A percentile compares a stretch with the other conserved stretches of the same genome.
Conservation (phyloP, 805 yeast species). For the Wickerhamomyces canadensis region DNA sequence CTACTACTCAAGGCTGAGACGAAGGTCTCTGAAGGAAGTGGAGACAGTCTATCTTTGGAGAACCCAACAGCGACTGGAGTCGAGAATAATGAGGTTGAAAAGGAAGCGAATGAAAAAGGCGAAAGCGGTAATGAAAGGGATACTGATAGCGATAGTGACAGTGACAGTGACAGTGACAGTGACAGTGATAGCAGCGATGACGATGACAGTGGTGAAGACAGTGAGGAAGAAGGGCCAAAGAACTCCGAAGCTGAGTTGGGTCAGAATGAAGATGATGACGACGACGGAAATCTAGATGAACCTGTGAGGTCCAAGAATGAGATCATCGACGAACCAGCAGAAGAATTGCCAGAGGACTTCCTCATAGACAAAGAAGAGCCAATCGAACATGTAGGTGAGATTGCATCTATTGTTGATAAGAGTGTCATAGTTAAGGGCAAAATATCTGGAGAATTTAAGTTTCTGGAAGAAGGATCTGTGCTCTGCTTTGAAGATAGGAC, state of each 20-base stretch:
- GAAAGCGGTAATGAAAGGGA: too few species aligned
- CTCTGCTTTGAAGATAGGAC: slow-evolving; percentile 70
- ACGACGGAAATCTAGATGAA: slow-evolving; percentile 18
- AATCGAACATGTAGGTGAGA: slow-evolving; percentile 65
- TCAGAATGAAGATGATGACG: slow-evolving; percentile 7
- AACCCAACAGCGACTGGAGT: too few species aligned
- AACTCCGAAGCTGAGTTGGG: too few species aligned
- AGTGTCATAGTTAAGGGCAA: slow-evolving; percentile 68
- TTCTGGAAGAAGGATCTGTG: slow-evolving; percentile 74
- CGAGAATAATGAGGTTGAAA: slow-evolving; percentile 4
- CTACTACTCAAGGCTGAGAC: slow-evolving; percentile 3
- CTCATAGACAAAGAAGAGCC: slow-evolving; percentile 53
- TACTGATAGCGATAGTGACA: not conserved
- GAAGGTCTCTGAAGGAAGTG: not conserved
- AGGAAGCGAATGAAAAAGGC: too few species aligned
- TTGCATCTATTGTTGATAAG: slow-evolving; percentile 64
- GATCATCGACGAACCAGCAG: slow-evolving; percentile 59
- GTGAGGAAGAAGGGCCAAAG: not conserved
- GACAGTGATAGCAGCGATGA: slow-evolving; percentile 1
- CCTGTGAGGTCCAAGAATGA: slow-evolving; percentile 83
- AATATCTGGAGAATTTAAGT: slow-evolving; percentile 77
- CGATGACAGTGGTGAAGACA: slow-evolving; percentile 17
- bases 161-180: slow-evolving; percentile 4
- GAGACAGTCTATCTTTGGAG: too few species aligned
- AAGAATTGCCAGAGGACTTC: slow-evolving; percentile 62